Conservation (phyloP, 2,329 filamentous ascomycete genomes). For the Cytospora piceicola region DNA sequence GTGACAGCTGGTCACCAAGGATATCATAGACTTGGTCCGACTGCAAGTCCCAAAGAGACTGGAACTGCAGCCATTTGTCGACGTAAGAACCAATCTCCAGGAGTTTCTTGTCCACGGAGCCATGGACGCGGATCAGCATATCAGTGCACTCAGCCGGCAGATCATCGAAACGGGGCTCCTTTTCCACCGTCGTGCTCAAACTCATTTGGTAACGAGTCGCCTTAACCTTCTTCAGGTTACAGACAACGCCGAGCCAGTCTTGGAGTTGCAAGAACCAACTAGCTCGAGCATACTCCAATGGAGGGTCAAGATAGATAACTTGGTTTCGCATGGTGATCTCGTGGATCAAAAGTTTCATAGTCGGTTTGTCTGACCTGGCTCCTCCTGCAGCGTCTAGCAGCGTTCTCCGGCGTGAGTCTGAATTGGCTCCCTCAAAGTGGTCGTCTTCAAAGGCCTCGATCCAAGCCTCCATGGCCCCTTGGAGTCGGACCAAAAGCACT, state of each 20-base stretch:
- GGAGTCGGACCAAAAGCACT: conserved; percentile 80
- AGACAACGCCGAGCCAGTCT: conserved; percentile 89
- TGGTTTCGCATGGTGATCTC: conserved; percentile 98
- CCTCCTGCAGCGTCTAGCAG: conserved; percentile 46
- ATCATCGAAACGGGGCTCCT: conserved; percentile 77
- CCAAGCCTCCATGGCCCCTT: conserved; percentile 83
- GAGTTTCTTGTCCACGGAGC: conserved; percentile 81
- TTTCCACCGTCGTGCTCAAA: conserved; percentile 67
- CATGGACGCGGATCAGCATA: conserved; percentile 78
- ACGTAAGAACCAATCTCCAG: conserved; percentile 82
- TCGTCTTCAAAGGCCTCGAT: conserved; percentile 79
- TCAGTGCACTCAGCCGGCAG: conserved; percentile 83
- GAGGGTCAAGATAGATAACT: conserved; percentile 94
- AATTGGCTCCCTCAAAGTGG: conserved; percentile 53
- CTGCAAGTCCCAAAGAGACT: conserved; percentile 97
- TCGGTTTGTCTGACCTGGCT: conserved; percentile 58
- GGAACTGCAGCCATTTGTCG: conserved; percentile 98
- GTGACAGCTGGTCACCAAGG: conserved; percentile 85
- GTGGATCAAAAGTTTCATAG: conserved; percentile 75
- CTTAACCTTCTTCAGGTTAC: conserved; percentile 91
- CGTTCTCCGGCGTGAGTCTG: conserved; percentile 52
- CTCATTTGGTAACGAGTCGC: conserved; percentile 94
- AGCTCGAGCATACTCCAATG: conserved; percentile 86
- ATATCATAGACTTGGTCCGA: conserved; percentile 93
- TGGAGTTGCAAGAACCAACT: conserved; percentile 94